These are phyloP conservation scores for Aspergillus sp. DNA, from an alignment of 2,329 filamentous ascomycete species.

Conservation along the genomic window DNA sequence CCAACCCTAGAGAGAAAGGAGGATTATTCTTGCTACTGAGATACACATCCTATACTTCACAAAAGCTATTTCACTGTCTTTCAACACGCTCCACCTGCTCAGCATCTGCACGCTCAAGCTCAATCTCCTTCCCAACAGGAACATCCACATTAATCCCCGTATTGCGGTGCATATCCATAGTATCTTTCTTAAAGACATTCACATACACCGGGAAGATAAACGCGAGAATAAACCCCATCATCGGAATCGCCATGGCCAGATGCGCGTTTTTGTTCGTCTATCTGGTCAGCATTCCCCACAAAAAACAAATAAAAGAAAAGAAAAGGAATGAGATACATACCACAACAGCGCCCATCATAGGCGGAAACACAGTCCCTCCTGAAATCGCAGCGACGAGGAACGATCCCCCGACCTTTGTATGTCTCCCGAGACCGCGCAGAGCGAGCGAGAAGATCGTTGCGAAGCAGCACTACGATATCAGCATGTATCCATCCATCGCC, in stretches of 20 bases:
- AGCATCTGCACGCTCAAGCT: background rate
- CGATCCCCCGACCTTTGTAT: slow-evolving; percentile 3
- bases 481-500: background rate
- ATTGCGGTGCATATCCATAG: background rate
- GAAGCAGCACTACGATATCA: slow-evolving; percentile 3
- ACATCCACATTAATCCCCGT: background rate
- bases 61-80: too few species aligned
- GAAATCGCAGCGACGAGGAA: background rate
- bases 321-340: too few species aligned
- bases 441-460: slow-evolving; percentile 8
- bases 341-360: background rate
- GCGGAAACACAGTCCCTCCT: background rate
- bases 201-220: background rate
- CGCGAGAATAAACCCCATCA: background rate
- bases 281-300: too few species aligned
- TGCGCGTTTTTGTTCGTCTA: background rate
- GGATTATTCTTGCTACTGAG: too few species aligned
- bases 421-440: background rate
- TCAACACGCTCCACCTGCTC: background rate
- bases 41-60: too few species aligned
- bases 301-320: too few species aligned
- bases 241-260: background rate
- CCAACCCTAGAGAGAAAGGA: too few species aligned
- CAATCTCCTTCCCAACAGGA: background rate
- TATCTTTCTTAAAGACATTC: background rate